Evolutionary conservation across 192 early-diverging fungal species (phyloP), one percentile per base, ranked within the genome.

Genomic region (Allomyces javanicus): DNA sequence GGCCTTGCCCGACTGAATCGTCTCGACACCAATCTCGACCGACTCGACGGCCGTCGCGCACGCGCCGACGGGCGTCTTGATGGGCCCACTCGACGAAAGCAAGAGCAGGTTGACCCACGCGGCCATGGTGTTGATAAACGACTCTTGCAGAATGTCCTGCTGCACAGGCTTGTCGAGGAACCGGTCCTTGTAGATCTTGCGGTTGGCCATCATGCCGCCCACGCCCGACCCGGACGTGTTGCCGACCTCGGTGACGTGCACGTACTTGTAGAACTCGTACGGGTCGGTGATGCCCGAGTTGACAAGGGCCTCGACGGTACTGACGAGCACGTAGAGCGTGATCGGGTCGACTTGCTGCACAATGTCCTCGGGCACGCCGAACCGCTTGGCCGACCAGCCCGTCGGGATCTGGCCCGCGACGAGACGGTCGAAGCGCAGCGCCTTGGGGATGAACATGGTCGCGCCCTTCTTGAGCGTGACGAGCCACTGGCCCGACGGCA

Each of bases 21-120:
- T 88, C 63, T 97, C 94, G 7, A 89, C 85, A 65, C 86, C 92
- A 64, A 94, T 85, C 65, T 97, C 94, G 10, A 97, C 82, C 10
- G 91, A 93, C 65, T 92, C 83, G 67, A 87, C 87, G 65, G 90
- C 88, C 9, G 92, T 94, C 14, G 90, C 94, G 71, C 94, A 97
- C 62, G 92, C 94, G 67, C 92, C 90, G 26, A 90, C 90, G 25
- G 89, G 89, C 14, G 88, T 90, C 82, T 90, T 92, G 77, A 97
- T 93, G 12, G 91, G 90, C 40, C 94, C 94, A 1, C 92, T 86
- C 1, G 92, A 84, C 19, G 92, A 94, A 10, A 97, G 80, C 63
- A 97, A 77, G 69, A 97, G 81, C 86, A 97, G 85, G 80, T 97
- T 97, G 73, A 95, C 83, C 94, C 94, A 97, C 62, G 91, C 94